Base-by-base conservation (phyloP, 495 filamentous ascomycete species). In the Aspergillus biplanus region DNA sequence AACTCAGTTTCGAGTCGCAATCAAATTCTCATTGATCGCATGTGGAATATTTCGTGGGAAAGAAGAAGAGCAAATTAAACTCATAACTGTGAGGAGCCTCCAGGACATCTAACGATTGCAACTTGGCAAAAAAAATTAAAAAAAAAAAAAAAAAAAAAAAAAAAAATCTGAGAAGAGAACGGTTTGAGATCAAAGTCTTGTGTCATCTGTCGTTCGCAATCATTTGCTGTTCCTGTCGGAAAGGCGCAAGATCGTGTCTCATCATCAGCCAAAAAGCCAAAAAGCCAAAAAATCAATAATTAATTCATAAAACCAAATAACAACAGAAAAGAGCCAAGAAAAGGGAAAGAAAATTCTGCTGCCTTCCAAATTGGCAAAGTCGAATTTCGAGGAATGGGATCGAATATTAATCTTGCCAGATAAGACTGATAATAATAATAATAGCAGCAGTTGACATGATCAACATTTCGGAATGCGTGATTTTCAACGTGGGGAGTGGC, bases 401-500 rank as follows among this genome's bases (percentile, higher is more conserved):
- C 39, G 39, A 44, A 44, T 44, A 4, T 15, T 44, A 15, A 13
- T 12, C 5, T 27, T 27, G 21, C 21, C 21, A 27, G 21, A 27
- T 27, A 27, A 27, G 2, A 27, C 1, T 2, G 21, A 27, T 27
- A 27, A 27, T 27, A 27, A n/a, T n/a, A 18, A 27, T n/a, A 21
- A 21, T 9, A 50, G 7, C 11, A 27, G 16, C 47, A 27, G 47
- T 21, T 4, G 47, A n/a, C 11, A 6, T 50, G 47, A 50, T 50
- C 16, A 18, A 50, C 47, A 6, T 50, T 27, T 50, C 27, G 16
- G 27, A 9, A 31, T 50, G 47, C 47, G 47, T 50, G 47, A 50
- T 50, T 50, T 50, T 50, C 47, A 50, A 21, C n/a, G 27, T 50
- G 47, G n/a, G 27, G 21, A 2, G 47, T 50, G 47, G 47, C 47